Evolutionary conservation across 2,329 filamentous ascomycete genomes (phyloP).

Genomic region (Fusarium sacchari): DNA sequence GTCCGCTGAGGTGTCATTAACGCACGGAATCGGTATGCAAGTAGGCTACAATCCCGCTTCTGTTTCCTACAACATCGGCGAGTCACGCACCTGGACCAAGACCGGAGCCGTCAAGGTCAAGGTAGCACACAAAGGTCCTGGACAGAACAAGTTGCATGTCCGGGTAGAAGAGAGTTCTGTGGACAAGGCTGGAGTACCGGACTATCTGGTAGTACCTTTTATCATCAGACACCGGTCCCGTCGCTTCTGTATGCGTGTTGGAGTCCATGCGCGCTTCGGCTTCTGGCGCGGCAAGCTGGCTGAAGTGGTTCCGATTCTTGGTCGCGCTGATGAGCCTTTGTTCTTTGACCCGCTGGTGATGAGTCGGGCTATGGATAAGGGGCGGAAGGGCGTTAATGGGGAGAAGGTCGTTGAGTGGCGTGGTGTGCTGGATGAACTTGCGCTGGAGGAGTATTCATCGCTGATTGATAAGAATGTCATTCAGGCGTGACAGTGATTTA

Average conservation of each 20-base stretch:
- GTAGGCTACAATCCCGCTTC: neutral
- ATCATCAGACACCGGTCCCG: neutral
- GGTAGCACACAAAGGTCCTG: neutral
- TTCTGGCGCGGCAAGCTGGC: neutral
- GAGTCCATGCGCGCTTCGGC: neutral
- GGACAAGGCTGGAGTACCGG: neutral
- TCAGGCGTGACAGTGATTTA: neutral
- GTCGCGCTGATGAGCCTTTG: neutral
- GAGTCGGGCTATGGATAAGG: neutral
- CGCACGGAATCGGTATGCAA: neutral
- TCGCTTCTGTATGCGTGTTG: neutral
- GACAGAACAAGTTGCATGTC: neutral
- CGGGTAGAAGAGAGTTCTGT: neutral
- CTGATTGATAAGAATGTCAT: neutral
- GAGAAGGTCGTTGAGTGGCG: neutral
- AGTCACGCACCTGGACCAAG: neutral
- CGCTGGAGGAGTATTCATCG: neutral
- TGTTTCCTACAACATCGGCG: neutral
- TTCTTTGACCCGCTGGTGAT: neutral
- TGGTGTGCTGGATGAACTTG: neutral
- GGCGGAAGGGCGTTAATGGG: neutral
- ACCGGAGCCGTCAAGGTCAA: neutral
- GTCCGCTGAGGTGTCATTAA: neutral
- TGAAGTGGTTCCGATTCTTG: neutral
- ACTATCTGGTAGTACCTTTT: neutral